phyloP scores from a whole-genome alignment of 345 rosid genomes.

The Linum lewisii region DNA sequence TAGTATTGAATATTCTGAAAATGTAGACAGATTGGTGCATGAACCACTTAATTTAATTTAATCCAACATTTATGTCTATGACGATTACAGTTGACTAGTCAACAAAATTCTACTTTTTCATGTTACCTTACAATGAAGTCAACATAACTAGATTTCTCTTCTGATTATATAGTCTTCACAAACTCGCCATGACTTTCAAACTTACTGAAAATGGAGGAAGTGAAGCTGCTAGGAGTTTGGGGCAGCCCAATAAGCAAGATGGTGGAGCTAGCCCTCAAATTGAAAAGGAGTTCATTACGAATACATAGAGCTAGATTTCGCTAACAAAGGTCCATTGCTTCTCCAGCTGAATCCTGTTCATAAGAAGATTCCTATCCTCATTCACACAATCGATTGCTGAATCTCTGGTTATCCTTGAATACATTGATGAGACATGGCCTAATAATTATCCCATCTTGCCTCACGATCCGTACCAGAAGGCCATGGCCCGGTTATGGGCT shows the following conservation, averaged over 20 bases:
- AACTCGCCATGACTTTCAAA: too few relatives aligned
- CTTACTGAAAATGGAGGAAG: conserved; percentile 4
- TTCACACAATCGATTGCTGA: conserved; percentile 23
- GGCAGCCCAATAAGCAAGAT: conserved; percentile 16
- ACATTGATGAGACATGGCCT: conserved; percentile 31
- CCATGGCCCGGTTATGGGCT: conserved; percentile 29
- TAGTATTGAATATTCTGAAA: too few relatives aligned
- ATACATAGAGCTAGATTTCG: conserved; percentile 18
- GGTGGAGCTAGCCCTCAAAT: conserved; percentile 23
- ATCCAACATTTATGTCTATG: too few relatives aligned
- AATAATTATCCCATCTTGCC: conserved; percentile 20
- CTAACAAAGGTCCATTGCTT: conserved; percentile 20
- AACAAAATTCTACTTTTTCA: too few relatives aligned
- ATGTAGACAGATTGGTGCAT: too few relatives aligned
- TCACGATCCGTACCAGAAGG: conserved; percentile 14
- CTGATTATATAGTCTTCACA: too few relatives aligned
- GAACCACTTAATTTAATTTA: too few relatives aligned
- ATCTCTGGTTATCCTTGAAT: conserved; percentile 22
- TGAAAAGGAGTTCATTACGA: conserved; percentile 29
- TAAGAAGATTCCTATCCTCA: conserved; percentile 29
- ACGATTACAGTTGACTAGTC: too few relatives aligned
- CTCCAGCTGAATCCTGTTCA: conserved; percentile 24
- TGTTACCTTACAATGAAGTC: too few relatives aligned
- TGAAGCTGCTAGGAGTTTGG: conserved; percentile 22
- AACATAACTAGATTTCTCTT: too few relatives aligned